Base-by-base conservation (phyloP, 1,284 basidiomycete genomes). In the Melampsora abietis-canadensis region DNA sequence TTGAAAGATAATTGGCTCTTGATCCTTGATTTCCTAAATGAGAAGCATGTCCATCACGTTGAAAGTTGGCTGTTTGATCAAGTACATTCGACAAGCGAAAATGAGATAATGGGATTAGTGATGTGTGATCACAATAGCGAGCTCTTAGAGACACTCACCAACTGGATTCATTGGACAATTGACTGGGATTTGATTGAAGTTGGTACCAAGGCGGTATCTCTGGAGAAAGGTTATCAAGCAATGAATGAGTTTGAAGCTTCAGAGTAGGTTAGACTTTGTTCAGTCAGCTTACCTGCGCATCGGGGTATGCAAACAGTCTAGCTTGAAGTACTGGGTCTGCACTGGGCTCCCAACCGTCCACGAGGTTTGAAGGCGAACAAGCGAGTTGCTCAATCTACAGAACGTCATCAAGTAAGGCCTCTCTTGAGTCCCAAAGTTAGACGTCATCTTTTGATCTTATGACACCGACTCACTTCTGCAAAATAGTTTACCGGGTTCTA, bases 251-350 rank as follows among this genome's bases (percentile, higher is more conserved):
- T 34, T 30, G 17, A 51, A 14, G 19, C 8, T 10, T n/a, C 10
- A 48, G 1, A n/a, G 2, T 21, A 7, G 34, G 2, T 44, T 24
- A 8, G 10, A 10, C 34, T 37, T 6, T 30, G 40, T 34, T 31
- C 10, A 12, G 34, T 15, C 31, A 40, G 85, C 94, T 89, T 76
- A 92, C 88, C 82, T 95, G 93, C 7, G 94, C 92, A 82, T 96
- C 94, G 4, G 92, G 91, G 86, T 97, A 97, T 12, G 92, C 92
- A 88, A 95, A 96, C 54, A 96, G 87, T 77, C 94, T 91, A 34
- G 90, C 90, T 82, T 96, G 94, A 77, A 96, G 85, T 76, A 96
- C 90, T 19, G 94, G 94, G 83, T 96, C 94, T 47, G 88, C 87
- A 19, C 90, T 89, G 46, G 92, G 87, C 85, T 95, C 94, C 79